Evolutionary conservation across 2,329 filamentous ascomycete genomes (phyloP).

Genomic region (Knufia petricola): DNA sequence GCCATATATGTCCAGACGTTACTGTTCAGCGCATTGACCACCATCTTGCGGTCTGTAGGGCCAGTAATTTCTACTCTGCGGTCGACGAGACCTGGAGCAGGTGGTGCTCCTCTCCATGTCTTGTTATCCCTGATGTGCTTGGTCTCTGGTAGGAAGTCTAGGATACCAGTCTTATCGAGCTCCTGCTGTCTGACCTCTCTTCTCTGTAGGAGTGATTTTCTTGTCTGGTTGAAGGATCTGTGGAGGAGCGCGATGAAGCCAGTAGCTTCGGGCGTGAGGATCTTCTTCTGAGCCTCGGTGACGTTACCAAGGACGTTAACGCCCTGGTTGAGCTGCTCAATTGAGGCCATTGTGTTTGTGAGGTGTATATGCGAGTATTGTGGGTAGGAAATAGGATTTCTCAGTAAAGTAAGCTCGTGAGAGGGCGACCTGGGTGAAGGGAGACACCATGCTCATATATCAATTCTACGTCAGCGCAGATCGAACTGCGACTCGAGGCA

Average conservation of each 20-base stretch:
- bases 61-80: constrained; percentile 94
- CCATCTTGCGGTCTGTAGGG: constrained; percentile 97
- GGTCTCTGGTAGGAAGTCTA: constrained; percentile 93
- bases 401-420: background rate
- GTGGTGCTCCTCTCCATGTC: constrained; percentile 84
- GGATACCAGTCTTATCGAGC: constrained; percentile 78
- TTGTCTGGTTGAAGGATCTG: constrained; percentile 81
- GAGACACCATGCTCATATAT: constrained; percentile 4
- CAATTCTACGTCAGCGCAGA: constrained; percentile 4
- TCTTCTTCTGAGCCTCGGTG: constrained; percentile 72
- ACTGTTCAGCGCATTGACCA: constrained; percentile 91
- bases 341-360: constrained; percentile 50
- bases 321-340: constrained; percentile 72
- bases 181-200: constrained; percentile 80
- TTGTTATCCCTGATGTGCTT: constrained; percentile 89
- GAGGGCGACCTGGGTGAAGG: constrained; percentile 1
- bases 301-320: constrained; percentile 76
- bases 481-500: constrained; percentile 3
- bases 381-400: background rate
- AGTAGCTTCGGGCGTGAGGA: constrained; percentile 80
- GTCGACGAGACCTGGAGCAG: constrained; percentile 86
- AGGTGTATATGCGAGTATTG: background rate
- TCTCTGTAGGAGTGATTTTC: constrained; percentile 80
- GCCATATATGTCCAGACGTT: constrained; percentile 99
- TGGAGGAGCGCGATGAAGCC: constrained; percentile 91